phyloP scores from a whole-genome alignment of 1,139 yeast species.

The Kazachstania sp. region DNA sequence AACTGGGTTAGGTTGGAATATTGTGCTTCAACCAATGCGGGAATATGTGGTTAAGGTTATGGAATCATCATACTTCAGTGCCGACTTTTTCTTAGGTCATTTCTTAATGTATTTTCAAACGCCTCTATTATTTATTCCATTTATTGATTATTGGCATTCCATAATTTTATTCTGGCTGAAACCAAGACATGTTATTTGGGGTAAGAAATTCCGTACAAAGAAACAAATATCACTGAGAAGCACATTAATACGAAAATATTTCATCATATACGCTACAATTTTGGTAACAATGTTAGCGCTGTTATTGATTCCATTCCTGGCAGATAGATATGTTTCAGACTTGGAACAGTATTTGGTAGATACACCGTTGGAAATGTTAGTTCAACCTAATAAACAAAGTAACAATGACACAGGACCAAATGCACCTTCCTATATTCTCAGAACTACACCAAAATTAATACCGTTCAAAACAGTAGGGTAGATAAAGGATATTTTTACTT shows the following conservation, averaged over 20 bases:
- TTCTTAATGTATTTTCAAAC: constrained; percentile 48
- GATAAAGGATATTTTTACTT: background rate
- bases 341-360: constrained; percentile 14
- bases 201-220: constrained; percentile 36
- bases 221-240: constrained; percentile 34
- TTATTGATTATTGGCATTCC: constrained; percentile 69
- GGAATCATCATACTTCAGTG: constrained; percentile 61
- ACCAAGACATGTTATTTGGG: constrained; percentile 47
- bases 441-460: constrained; percentile 24
- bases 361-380: constrained; percentile 32
- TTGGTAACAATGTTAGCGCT: constrained; percentile 34
- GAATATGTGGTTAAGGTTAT: constrained; percentile 60
- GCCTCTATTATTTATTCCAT: constrained; percentile 62
- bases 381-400: constrained; percentile 50
- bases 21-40: constrained; percentile 57
- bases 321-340: constrained; percentile 21
- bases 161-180: constrained; percentile 72
- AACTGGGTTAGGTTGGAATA: constrained; percentile 50
- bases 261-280: constrained; percentile 38
- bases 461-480: constrained; percentile 20
- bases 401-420: constrained; percentile 55
- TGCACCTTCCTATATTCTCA: constrained; percentile 25
- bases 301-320: constrained; percentile 39
- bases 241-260: constrained; percentile 34
- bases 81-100: constrained; percentile 67